phyloP scores from a whole-genome alignment of 1,284 basidiomycete genomes.

The Pseudozyma sp. region DNA sequence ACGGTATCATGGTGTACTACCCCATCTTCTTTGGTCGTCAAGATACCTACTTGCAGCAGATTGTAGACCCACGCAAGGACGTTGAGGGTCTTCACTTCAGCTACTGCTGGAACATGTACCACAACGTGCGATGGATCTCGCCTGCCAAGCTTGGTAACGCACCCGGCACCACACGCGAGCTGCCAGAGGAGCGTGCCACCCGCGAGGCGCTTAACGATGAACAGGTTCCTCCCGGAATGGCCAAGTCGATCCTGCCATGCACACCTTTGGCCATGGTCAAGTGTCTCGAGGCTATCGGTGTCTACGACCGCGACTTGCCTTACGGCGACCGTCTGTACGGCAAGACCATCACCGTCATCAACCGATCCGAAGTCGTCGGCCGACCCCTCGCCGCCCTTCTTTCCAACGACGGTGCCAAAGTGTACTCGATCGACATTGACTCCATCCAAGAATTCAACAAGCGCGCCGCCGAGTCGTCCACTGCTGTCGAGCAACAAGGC shows the following conservation, averaged over 20 bases:
- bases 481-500: slow-evolving; percentile 14
- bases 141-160: slow-evolving; percentile 65
- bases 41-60: slow-evolving; percentile 96
- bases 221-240: slow-evolving; percentile 77
- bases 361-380: slow-evolving; percentile 96
- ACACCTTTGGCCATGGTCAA: slow-evolving; percentile 95
- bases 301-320: slow-evolving; percentile 89
- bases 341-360: slow-evolving; percentile 91
- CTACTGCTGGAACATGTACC: slow-evolving; percentile 69
- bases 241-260: slow-evolving; percentile 95
- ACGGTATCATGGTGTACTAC: slow-evolving; percentile 90
- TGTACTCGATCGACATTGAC: slow-evolving; percentile 93
- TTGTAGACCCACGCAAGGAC: slow-evolving; percentile 94
- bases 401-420: slow-evolving; percentile 93
- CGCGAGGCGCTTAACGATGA: slow-evolving; percentile 48
- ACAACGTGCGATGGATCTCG: slow-evolving; percentile 68
- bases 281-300: slow-evolving; percentile 86
- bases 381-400: slow-evolving; percentile 91
- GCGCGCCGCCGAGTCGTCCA: slow-evolving; percentile 41
- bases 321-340: slow-evolving; percentile 96
- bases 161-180: slow-evolving; percentile 63
- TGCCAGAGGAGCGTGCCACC: slow-evolving; percentile 44
- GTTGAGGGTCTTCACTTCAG: slow-evolving; percentile 92
- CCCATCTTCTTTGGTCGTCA: slow-evolving; percentile 72
- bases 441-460: slow-evolving; percentile 78